Evolutionary conservation across 2,329 filamentous ascomycete species (phyloP), one percentile per base, ranked within the genome.

Genomic region (Diaporthe sp.): DNA sequence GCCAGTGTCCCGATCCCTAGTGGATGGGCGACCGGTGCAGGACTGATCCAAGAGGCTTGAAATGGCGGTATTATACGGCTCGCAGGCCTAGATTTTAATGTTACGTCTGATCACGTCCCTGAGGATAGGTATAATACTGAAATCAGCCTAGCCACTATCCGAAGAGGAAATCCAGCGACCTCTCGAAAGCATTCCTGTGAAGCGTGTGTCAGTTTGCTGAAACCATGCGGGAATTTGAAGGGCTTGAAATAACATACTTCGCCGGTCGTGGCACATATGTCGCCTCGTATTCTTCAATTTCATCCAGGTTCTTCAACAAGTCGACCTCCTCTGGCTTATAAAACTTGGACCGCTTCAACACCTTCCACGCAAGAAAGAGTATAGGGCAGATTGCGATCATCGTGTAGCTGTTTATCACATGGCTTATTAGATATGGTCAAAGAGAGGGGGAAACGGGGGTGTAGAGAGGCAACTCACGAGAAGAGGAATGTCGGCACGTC

Each of bases 311-410:
- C 47, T 88, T 88, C 39, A 88, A 79, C 56, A 94, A 81, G 80
- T 94, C 92, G 0, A 91, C 87, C 70, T 93, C 88, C 19, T 87
- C 82, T 1, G 90, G 85, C 61, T 84, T 85, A 69, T 88, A 82
- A 75, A 88, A 86, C 76, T 88, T 90, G 0, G 92, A 93, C 79
- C 86, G 87, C 81, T 92, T 90, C 77, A 89, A 73, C 2, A 93
- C 12, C 82, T 95, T 95, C 90, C 92, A 94, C 7, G 86, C 88
- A 4, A 92, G 37, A 79, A 90, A 95, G 13, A 95, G 83, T 7
- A 85, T 12, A 4, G 81, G 81, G 27, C 66, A 77, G 39, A 81
- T 69, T 32, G 70, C 76, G 32, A 82, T 79, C 81, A 82, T 82
- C 12, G 80, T 80, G 68, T 81, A 82, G 17, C 79, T 81, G 72